Conservation (phyloP, 805 yeast genomes). For the Ogataea saltuana region DNA sequence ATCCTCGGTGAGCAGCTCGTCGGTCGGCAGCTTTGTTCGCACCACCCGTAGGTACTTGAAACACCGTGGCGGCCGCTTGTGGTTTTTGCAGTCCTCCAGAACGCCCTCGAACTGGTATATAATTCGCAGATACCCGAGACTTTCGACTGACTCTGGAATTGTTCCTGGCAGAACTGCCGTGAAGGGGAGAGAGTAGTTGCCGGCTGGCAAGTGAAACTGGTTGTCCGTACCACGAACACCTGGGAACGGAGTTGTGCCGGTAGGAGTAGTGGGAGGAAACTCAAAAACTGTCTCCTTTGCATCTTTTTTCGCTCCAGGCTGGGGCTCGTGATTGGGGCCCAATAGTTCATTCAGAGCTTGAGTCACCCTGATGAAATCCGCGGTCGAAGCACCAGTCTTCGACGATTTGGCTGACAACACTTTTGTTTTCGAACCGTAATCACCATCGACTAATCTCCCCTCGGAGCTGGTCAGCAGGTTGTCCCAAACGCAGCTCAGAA, state of each 20-base stretch:
- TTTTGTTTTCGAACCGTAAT: conserved; percentile 39
- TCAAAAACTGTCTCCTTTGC: conserved; percentile 3
- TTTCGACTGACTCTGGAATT: conserved; percentile 52
- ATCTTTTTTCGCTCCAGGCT: too few relatives aligned
- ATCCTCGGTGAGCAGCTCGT: conserved; percentile 41
- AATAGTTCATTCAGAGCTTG: not conserved
- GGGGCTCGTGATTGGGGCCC: not conserved
- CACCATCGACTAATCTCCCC: conserved; percentile 42
- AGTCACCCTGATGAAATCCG: not conserved
- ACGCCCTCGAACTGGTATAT: conserved; percentile 41
- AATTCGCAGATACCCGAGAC: conserved; percentile 43
- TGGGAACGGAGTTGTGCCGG: conserved; percentile 39
- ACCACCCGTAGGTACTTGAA: conserved; percentile 44
- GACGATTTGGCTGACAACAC: not conserved
- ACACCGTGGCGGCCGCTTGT: conserved; percentile 23
- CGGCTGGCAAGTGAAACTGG: conserved; percentile 46
- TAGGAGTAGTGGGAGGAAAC: conserved; percentile 15
- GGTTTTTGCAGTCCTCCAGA: conserved; percentile 18
- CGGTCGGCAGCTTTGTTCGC: conserved; percentile 44
- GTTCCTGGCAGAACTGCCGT: conserved; percentile 45
- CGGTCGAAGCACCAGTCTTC: not conserved
- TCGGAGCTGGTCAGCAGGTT: conserved; percentile 43
- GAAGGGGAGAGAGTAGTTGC: conserved; percentile 55
- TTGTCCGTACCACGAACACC: conserved; percentile 7
- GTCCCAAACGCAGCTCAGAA: conserved; percentile 48